Evolutionary conservation across 768 basidiomycete species (phyloP).

Genomic region (Boletus huronensis): DNA sequence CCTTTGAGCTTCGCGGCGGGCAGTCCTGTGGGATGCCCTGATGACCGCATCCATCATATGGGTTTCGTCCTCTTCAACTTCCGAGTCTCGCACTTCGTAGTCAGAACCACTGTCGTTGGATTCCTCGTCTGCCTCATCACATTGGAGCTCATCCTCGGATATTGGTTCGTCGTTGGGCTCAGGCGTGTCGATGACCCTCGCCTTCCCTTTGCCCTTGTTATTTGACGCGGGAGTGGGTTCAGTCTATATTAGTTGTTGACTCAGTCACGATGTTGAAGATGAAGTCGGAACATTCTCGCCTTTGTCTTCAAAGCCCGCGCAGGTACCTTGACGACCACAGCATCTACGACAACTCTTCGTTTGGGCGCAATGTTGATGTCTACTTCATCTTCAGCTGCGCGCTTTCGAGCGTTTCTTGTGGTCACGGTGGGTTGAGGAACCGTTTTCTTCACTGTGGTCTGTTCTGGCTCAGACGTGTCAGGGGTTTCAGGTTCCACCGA

Average conservation of each 20-base stretch:
- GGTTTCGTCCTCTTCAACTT: slow-evolving; percentile 34
- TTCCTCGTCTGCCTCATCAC: slow-evolving; percentile 43
- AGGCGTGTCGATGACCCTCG: slow-evolving; percentile 23
- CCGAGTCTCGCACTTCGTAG: slow-evolving; percentile 44
- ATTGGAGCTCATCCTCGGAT: slow-evolving; percentile 39
- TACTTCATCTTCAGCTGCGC: slow-evolving; percentile 35
- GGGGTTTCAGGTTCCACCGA: slow-evolving; percentile 52
- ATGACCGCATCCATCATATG: slow-evolving; percentile 59
- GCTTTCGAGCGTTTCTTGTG: slow-evolving; percentile 25
- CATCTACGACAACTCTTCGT: slow-evolving; percentile 33
- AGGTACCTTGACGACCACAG: slow-evolving; percentile 20
- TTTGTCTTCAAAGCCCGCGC: slow-evolving; percentile 18
- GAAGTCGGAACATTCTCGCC: slow-evolving; percentile 17
- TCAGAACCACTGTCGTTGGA: slow-evolving; percentile 58
- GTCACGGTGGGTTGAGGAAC: not conserved
- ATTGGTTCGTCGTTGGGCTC: slow-evolving; percentile 30
- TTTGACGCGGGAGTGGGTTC: not conserved
- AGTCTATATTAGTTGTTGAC: slow-evolving; percentile 11
- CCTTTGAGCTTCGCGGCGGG: slow-evolving; percentile 27
- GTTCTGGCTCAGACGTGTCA: slow-evolving; percentile 43
- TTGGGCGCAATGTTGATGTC: slow-evolving; percentile 26
- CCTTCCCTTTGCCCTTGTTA: slow-evolving; percentile 28
- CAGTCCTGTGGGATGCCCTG: slow-evolving; percentile 46
- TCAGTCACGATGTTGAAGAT: slow-evolving; percentile 16
- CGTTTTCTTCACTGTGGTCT: slow-evolving; percentile 1